These are phyloP conservation scores for Phytophthora constricta DNA, from an alignment of 352 stramenopile genomes.

Conservation along the genomic window DNA sequence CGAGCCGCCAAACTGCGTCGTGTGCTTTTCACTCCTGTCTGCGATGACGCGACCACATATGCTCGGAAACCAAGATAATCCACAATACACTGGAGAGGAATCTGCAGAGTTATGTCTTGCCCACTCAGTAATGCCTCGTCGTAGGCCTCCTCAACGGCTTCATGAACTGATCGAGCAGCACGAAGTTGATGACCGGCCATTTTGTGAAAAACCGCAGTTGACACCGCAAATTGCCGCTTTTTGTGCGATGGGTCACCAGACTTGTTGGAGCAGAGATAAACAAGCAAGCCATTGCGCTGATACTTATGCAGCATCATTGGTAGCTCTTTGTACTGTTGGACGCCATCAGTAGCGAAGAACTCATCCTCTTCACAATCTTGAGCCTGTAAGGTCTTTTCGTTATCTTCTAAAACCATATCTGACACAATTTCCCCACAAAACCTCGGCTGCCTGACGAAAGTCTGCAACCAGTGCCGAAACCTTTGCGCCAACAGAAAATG, in stretches of 20 bases:
- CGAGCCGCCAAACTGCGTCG: slow-evolving; percentile 2
- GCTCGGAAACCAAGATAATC: slow-evolving; percentile 67
- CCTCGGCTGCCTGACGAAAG: slow-evolving; percentile 51
- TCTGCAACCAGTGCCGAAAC: slow-evolving; percentile 37
- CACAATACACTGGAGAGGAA: slow-evolving; percentile 66
- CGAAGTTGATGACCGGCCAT: slow-evolving; percentile 62
- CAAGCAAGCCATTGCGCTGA: slow-evolving; percentile 34
- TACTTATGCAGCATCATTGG: slow-evolving; percentile 31
- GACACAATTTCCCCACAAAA: slow-evolving; percentile 38
- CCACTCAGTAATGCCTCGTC: slow-evolving; percentile 6
- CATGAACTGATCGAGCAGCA: slow-evolving; percentile 42
- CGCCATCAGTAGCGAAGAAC: slow-evolving; percentile 47
- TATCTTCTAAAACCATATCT: slow-evolving; percentile 37
- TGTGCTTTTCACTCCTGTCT: slow-evolving; percentile 19
- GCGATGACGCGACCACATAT: slow-evolving; percentile 50
- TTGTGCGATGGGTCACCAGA: slow-evolving; percentile 6
- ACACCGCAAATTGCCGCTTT: slow-evolving; percentile 14
- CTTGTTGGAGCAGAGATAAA: slow-evolving; percentile 40
- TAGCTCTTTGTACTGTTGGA: slow-evolving; percentile 11
- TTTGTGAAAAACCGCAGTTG: slow-evolving; percentile 32
- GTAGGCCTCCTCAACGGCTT: slow-evolving; percentile 29
- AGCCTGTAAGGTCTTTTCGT: slow-evolving; percentile 27
- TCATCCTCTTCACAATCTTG: slow-evolving; percentile 36
- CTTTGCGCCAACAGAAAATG: slow-evolving; percentile 27
- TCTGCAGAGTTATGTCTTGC: slow-evolving; percentile 18